A percentile compares a stretch with the other conserved stretches of the same genome.
phyloP scores from a whole-genome alignment of 1,139 yeast genomes.

The Sugiyamaella pinicola region DNA sequence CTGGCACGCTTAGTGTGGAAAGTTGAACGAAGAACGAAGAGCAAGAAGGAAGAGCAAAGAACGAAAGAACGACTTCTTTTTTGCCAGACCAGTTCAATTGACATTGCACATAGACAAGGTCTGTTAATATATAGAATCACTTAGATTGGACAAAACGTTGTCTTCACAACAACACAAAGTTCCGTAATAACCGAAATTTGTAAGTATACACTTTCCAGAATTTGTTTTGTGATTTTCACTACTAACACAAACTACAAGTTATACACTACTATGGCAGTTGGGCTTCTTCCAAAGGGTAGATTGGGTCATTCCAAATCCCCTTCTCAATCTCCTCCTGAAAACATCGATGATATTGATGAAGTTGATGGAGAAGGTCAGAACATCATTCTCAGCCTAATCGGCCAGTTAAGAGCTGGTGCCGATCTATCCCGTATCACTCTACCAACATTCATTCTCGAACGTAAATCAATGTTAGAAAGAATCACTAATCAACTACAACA shows the following conservation, averaged over 20 bases:
- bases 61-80: no score
- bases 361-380: conserved; percentile 88
- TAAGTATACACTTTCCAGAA: no score
- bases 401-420: conserved; percentile 90
- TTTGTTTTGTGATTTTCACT: no score
- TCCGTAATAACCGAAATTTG: background rate
- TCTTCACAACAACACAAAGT: background rate
- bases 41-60: no score
- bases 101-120: no score
- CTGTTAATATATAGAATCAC: no score
- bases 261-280: conserved; percentile 9
- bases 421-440: conserved; percentile 87
- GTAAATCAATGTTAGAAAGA: conserved; percentile 94
- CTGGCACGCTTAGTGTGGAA: no score
- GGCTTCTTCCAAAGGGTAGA: conserved; percentile 2
- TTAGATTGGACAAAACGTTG: no score
- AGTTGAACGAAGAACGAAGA: no score
- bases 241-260: background rate
- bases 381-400: conserved; percentile 79
- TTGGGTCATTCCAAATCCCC: conserved; percentile 21
- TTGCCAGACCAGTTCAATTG: no score
- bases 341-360: conserved; percentile 64
- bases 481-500: conserved; percentile 87
- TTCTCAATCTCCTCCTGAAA: conserved; percentile 20
- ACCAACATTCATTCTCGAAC: conserved; percentile 92